phyloP scores from a whole-genome alignment of 331 rosid genomes.

The Quercus lobata region DNA sequence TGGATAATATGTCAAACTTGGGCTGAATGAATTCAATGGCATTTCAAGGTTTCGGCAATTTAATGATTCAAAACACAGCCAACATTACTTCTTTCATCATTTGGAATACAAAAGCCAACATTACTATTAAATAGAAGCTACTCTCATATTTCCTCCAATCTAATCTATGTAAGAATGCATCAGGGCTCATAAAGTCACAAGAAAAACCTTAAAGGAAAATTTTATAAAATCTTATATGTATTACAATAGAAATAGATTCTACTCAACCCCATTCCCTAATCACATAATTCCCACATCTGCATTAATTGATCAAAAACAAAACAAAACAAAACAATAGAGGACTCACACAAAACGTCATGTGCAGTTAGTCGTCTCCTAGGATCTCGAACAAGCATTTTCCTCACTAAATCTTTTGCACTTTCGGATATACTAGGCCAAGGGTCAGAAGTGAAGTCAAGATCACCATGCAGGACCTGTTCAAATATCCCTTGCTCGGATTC shows the following conservation, averaged over 20 bases:
- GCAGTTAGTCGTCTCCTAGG: constrained; percentile 74
- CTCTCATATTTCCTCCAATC: not conserved
- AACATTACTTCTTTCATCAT: not conserved
- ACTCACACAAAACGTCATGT: constrained; percentile 92
- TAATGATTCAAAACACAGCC: not conserved
- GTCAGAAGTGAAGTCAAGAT: constrained; percentile 82
- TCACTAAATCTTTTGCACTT: constrained; percentile 92
- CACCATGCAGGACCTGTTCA: constrained; percentile 86
- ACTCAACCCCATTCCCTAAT: not conserved
- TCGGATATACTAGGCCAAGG: constrained; percentile 98
- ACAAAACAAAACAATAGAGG: not conserved
- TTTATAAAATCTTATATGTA: not conserved
- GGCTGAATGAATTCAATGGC: not conserved
- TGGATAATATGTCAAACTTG: not conserved
- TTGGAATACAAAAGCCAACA: not conserved
- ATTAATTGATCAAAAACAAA: constrained; percentile 13
- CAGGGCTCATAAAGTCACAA: not conserved
- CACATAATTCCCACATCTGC: constrained; percentile 8
- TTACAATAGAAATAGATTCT: not conserved
- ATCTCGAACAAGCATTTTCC: constrained; percentile 92
- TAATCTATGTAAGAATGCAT: not conserved
- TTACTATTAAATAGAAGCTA: not conserved
- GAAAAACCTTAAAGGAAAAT: not conserved
- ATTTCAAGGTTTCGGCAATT: not conserved
- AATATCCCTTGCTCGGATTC: constrained; percentile 87